Conservation (phyloP, 331 rosid genomes). For the Rhamnella rubrinervis region DNA sequence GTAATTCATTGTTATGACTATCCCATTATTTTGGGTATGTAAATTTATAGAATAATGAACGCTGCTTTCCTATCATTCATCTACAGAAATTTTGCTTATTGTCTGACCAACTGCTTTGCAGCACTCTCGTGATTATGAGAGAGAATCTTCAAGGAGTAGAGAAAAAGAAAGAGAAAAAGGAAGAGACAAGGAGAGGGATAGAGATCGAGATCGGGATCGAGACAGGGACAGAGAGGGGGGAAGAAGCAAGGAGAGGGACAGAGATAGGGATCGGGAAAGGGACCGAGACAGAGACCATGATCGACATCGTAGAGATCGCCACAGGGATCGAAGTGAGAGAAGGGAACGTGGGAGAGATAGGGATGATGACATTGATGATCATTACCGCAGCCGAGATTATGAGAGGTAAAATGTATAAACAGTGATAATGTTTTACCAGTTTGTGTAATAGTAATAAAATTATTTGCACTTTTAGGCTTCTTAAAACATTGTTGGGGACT, state of each 20-base stretch:
- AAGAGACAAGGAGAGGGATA: conserved; percentile 54
- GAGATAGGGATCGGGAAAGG: conserved; percentile 62
- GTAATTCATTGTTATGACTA: neutral
- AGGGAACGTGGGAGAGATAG: conserved; percentile 76
- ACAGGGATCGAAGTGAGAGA: conserved; percentile 79
- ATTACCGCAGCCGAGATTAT: conserved; percentile 55
- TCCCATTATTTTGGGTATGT: neutral
- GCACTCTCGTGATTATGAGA: conserved; percentile 81
- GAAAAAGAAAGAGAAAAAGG: conserved; percentile 93
- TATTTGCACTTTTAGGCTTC: no score
- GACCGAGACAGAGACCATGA: conserved; percentile 67
- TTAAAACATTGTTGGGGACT: neutral
- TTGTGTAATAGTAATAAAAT: no score
- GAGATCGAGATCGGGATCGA: conserved; percentile 34
- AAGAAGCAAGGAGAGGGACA: conserved; percentile 40
- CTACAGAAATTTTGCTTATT: neutral
- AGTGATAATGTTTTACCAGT: no score
- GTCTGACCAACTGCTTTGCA: conserved; percentile 26
- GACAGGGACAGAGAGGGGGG: conserved; percentile 40
- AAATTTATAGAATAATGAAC: neutral
- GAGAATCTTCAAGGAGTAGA: conserved; percentile 83
- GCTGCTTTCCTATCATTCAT: neutral
- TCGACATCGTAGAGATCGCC: conserved; percentile 77
- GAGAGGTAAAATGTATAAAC: conserved; percentile 52
- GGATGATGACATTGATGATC: conserved; percentile 74